These are phyloP conservation scores for Solanum sejunctum DNA, from an alignment of 257 asterid species.

Conservation along the genomic window DNA sequence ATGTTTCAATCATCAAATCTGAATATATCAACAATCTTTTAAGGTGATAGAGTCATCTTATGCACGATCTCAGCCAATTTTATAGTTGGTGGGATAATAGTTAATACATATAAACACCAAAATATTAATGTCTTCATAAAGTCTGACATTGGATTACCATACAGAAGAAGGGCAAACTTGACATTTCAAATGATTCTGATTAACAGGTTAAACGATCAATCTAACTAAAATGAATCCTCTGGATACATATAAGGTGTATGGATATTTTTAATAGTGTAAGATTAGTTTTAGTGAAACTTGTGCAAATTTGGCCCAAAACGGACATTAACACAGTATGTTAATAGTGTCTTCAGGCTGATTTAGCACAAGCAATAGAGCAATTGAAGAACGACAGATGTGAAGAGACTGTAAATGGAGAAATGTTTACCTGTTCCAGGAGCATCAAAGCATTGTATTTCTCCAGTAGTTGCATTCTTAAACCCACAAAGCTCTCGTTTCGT, in stretches of 20 bases:
- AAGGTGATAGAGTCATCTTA: background rate
- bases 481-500: constrained; percentile 16
- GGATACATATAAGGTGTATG: background rate
- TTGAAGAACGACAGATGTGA: background rate
- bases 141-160: background rate
- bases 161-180: background rate
- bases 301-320: background rate
- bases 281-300: background rate
- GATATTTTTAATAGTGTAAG: background rate
- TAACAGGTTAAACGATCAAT: background rate
- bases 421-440: constrained; percentile 13
- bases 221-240: background rate
- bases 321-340: background rate
- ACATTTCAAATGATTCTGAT: background rate
- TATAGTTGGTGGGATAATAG: background rate
- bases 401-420: background rate
- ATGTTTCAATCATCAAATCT: background rate
- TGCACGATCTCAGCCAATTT: background rate
- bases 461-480: background rate
- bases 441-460: constrained; percentile 6
- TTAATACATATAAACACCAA: background rate
- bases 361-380: background rate
- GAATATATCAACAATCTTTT: background rate
- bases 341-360: background rate
- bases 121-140: background rate